Evolutionary conservation across 2,329 filamentous ascomycete species (phyloP).

Genomic region (Ophiosphaerella korrae): DNA sequence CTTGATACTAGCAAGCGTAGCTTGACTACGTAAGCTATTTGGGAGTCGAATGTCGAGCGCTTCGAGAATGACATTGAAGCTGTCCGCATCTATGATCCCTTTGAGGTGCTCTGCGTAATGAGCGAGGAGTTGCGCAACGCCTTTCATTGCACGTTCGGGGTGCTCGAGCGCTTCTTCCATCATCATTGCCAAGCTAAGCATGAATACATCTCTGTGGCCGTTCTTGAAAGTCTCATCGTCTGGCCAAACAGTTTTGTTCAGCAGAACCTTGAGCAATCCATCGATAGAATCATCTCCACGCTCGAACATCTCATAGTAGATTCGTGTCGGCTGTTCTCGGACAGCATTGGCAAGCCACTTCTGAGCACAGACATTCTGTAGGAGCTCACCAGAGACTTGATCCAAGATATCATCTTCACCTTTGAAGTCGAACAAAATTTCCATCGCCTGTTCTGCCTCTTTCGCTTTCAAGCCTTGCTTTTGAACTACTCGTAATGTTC

Average conservation of each 20-base stretch:
- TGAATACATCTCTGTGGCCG: slow-evolving; percentile 64
- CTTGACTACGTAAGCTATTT: slow-evolving; percentile 75
- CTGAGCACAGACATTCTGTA: slow-evolving; percentile 46
- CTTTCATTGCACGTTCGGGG: slow-evolving; percentile 65
- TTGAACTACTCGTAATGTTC: slow-evolving; percentile 39
- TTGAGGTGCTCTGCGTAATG: slow-evolving; percentile 60
- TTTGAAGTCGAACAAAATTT: slow-evolving; percentile 49
- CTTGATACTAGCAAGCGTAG: slow-evolving; percentile 79
- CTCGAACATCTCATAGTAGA: slow-evolving; percentile 52
- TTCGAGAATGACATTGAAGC: slow-evolving; percentile 82
- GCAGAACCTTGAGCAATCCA: slow-evolving; percentile 49
- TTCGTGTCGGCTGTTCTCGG: slow-evolving; percentile 46
- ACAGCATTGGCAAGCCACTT: slow-evolving; percentile 47
- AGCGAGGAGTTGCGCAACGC: slow-evolving; percentile 63
- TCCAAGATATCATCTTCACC: slow-evolving; percentile 50
- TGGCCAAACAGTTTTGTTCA: slow-evolving; percentile 51
- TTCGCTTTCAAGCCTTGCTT: slow-evolving; percentile 41
- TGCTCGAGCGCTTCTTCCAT: slow-evolving; percentile 87
- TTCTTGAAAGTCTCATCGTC: slow-evolving; percentile 51
- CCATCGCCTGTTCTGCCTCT: slow-evolving; percentile 48
- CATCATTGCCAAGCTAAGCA: slow-evolving; percentile 81
- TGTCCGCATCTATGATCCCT: slow-evolving; percentile 71
- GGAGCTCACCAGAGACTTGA: slow-evolving; percentile 46
- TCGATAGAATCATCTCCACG: slow-evolving; percentile 54
- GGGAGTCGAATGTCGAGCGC: slow-evolving; percentile 85